phyloP scores from a whole-genome alignment of 257 asterid genomes.

The Ballota nigra region DNA sequence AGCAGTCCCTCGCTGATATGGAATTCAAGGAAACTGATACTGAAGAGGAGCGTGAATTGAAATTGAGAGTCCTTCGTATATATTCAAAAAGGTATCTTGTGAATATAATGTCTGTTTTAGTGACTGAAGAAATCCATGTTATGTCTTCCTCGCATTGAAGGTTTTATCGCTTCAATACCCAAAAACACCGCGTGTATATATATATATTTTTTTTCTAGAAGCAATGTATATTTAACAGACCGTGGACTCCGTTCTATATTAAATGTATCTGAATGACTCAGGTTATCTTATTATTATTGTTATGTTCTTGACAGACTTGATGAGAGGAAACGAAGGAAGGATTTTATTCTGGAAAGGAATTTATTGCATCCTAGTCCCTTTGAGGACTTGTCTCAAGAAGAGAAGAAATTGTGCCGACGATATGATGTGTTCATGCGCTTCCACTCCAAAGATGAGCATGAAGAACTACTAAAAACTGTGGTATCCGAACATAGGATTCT shows the following conservation, averaged over 20 bases:
- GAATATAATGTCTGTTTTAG: not conserved
- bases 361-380: conserved; percentile 60
- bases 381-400: conserved; percentile 55
- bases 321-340: conserved; percentile 83
- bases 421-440: conserved; percentile 77
- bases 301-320: conserved; percentile 64
- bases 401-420: conserved; percentile 56
- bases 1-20: conserved; percentile 83
- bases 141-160: not conserved
- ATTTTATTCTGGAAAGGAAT: conserved; percentile 70
- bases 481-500: conserved; percentile 52
- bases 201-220: not conserved
- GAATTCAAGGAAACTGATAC: conserved; percentile 85
- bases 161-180: not conserved
- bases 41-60: conserved; percentile 71
- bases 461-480: conserved; percentile 53
- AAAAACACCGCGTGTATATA: not conserved
- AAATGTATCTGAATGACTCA: not conserved
- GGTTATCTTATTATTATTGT: not conserved
- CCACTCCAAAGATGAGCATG: conserved; percentile 71
- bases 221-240: not conserved
- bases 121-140: not conserved
- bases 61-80: conserved; percentile 67
- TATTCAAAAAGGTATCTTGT: conserved; percentile 63
- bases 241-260: not conserved